Evolutionary conservation across 345 rosid species (phyloP).

Genomic region (Eucalyptus tenuipes): DNA sequence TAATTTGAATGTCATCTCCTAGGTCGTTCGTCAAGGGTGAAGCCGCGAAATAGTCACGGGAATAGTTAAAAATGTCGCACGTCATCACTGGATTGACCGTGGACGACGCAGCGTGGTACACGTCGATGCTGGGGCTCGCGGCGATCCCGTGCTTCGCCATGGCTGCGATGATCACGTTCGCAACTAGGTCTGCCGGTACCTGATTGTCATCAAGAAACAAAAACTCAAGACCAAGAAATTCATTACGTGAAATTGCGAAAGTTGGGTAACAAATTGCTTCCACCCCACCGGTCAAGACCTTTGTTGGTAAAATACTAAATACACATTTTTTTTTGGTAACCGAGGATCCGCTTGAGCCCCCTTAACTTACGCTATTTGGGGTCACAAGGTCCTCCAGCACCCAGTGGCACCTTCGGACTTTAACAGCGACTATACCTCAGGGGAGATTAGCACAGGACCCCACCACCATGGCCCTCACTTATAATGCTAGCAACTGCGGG

Average conservation of each 20-base stretch:
- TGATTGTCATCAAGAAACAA: background rate
- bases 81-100: background rate
- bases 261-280: background rate
- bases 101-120: constrained; percentile 13
- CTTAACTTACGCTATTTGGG: no score
- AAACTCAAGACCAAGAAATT: background rate
- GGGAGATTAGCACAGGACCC: no score
- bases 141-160: constrained; percentile 14
- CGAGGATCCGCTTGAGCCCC: no score
- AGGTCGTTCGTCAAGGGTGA: background rate
- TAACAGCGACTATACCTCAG: no score
- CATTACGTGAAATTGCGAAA: background rate
- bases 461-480: no score
- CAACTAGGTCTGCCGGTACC: constrained; percentile 21
- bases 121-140: background rate
- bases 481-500: no score
- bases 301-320: background rate
- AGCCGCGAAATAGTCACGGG: background rate
- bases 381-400: no score
- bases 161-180: constrained; percentile 7
- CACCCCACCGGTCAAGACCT: no score
- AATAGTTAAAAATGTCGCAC: background rate
- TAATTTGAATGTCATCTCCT: background rate
- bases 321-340: no score
- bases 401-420: no score